A percentile compares a stretch with the other conserved stretches of the same genome.
Evolutionary conservation across 2,329 filamentous ascomycete genomes (phyloP).

Genomic region (Calonectria naviculata): DNA sequence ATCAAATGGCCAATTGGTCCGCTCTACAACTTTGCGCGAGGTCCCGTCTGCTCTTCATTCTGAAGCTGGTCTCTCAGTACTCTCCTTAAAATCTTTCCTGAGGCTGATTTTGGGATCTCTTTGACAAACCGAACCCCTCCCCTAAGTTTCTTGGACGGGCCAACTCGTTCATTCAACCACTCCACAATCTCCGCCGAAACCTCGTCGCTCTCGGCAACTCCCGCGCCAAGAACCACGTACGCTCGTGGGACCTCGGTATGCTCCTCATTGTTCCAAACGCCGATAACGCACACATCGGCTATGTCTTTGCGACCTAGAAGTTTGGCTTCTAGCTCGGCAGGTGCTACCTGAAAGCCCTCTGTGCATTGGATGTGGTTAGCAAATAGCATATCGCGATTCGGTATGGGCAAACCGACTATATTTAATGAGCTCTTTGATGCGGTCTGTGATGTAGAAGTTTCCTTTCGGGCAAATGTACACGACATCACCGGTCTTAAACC

Average conservation of each 20-base stretch:
- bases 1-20: not conserved
- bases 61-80: conserved; percentile 59
- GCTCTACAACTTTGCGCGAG: conserved; percentile 50
- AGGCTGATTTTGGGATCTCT: conserved; percentile 76
- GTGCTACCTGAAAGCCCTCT: conserved; percentile 76
- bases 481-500: conserved; percentile 92
- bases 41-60: conserved; percentile 45
- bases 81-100: conserved; percentile 61
- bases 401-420: conserved; percentile 53
- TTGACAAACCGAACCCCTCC: conserved; percentile 78
- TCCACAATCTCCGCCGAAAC: conserved; percentile 47
- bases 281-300: conserved; percentile 73
- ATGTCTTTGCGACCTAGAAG: conserved; percentile 57
- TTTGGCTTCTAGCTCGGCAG: conserved; percentile 71
- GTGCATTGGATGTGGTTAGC: conserved; percentile 38
- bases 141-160: conserved; percentile 74
- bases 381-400: not conserved
- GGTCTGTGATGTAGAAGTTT: conserved; percentile 92
- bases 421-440: conserved; percentile 75
- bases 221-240: conserved; percentile 50
- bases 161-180: conserved; percentile 67
- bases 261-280: conserved; percentile 66
- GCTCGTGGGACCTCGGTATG: conserved; percentile 75
- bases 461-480: conserved; percentile 81
- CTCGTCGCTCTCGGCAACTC: conserved; percentile 47